Evolutionary conservation across 371 early-diverging fungal genomes (phyloP), one percentile per base, ranked within the genome.

Genomic region (Fennellomyces sp.): DNA sequence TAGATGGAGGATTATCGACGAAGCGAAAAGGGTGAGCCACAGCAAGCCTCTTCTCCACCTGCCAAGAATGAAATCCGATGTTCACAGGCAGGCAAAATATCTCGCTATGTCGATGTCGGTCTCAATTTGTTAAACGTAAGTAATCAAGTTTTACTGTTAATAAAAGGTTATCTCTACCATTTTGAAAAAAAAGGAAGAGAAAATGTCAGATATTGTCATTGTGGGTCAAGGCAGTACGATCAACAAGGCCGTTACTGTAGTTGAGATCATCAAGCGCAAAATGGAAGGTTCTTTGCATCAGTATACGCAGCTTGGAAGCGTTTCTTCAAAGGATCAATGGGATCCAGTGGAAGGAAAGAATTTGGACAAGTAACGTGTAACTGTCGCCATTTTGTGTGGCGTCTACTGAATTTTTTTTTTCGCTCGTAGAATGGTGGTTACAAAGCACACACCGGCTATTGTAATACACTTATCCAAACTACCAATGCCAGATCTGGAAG

Each of bases 241-340:
- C 48, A 83, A 83, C 58, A 87, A 87, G 35, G 80, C 88, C 21
- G 86, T 89, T 0, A 82, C 88, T 0, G 84, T 89, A 3, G 83
- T 80, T 10, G 89, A 89, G 56, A 86, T 89, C 50, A 73, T 84
- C 19, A 89, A 88, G 49, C 73, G 89, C 47, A 64, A 75, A 11
- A 69, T 82, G 73, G 76, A 80, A 51, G 86, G 86, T 0, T 63
- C 78, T 1, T 49, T 86, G 23, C 84, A 86, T 59, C 86, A 86
- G 42, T 86, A 84, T 45, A 86, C 83, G 28, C 83, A 86, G 31
- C 65, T 86, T 6, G 86, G 86, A 8, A 83, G 75, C 45, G 68
- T 77, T 7, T 72, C 75, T 8, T 72, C 78, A 2, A 64, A 63
- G 21, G 84, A 86, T 36, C 68, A 80, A 50, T 86, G 86, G 86